Conservation (phyloP, 495 filamentous ascomycete genomes). For the Hypoxylon cercidicola region DNA sequence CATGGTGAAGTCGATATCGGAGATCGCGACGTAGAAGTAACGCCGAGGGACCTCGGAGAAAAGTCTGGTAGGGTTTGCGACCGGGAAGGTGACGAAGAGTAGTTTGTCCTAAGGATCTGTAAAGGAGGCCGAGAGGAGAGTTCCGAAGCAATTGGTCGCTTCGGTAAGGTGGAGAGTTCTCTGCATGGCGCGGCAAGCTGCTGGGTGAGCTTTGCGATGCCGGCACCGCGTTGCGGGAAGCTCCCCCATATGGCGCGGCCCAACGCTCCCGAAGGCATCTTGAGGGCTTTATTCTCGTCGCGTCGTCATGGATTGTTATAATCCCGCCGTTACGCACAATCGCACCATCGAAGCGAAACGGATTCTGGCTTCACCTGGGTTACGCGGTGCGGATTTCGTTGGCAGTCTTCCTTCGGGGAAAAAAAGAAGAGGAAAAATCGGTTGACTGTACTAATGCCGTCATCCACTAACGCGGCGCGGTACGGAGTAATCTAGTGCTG, state of each 20-base stretch:
- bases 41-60: constrained; percentile 41
- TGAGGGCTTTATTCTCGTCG: constrained; percentile 36
- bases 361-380: constrained; percentile 26
- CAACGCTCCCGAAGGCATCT: constrained; percentile 42
- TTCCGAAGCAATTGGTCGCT: constrained; percentile 16
- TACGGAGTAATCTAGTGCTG: constrained; percentile 7
- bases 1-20: constrained; percentile 17
- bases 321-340: constrained; percentile 20
- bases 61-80: constrained; percentile 30
- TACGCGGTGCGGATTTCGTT: constrained; percentile 17
- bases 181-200: constrained; percentile 19
- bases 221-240: constrained; percentile 33
- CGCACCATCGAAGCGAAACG: constrained; percentile 32
- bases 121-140: constrained; percentile 7
- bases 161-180: constrained; percentile 16
- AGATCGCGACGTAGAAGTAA: constrained; percentile 32
- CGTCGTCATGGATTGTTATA: constrained; percentile 34
- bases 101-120: constrained; percentile 10
- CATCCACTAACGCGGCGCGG: constrained; percentile 30
- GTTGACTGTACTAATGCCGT: constrained; percentile 28
- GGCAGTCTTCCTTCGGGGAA: constrained; percentile 10
- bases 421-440: constrained; percentile 16
- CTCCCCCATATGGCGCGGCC: constrained; percentile 35
- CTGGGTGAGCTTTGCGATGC: constrained; percentile 33
- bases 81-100: constrained; percentile 18